Conservation (phyloP, 2,329 filamentous ascomycete species). For the Macroventuria anomochaeta region DNA sequence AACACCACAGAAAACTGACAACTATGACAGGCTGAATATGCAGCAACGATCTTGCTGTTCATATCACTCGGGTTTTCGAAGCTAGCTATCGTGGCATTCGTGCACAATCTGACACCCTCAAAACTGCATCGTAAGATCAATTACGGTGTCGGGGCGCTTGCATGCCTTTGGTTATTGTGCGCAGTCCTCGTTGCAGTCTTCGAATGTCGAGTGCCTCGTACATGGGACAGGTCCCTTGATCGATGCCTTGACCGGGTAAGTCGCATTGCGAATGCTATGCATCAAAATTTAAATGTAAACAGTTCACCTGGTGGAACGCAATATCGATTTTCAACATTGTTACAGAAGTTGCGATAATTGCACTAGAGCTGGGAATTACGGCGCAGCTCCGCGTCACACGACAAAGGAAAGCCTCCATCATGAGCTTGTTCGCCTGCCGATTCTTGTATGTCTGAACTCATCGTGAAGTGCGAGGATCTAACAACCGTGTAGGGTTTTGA, state of each 20-base stretch:
- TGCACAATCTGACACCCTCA: slow-evolving; percentile 30
- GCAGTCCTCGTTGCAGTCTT: slow-evolving; percentile 24
- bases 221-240: slow-evolving; percentile 25
- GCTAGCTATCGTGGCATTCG: slow-evolving; percentile 34
- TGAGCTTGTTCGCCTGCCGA: slow-evolving; percentile 30
- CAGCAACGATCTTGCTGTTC: slow-evolving; percentile 33
- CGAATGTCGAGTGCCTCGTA: slow-evolving; percentile 23
- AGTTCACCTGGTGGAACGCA: slow-evolving; percentile 30
- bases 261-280: background rate
- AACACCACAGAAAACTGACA: background rate
- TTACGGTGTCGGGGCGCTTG: slow-evolving; percentile 16
- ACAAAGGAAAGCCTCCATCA: slow-evolving; percentile 25
- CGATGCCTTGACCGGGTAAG: slow-evolving; percentile 27
- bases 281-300: background rate
- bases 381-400: slow-evolving; percentile 22
- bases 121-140: slow-evolving; percentile 23
- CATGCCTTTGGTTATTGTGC: slow-evolving; percentile 22
- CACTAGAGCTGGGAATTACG: slow-evolving; percentile 27
- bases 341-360: slow-evolving; percentile 31
- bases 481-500: slow-evolving; percentile 18
- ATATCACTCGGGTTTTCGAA: slow-evolving; percentile 37
- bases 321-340: slow-evolving; percentile 26
- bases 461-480: background rate
- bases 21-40: slow-evolving; percentile 31
- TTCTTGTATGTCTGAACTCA: slow-evolving; percentile 17